Base-by-base conservation (phyloP, 2,329 filamentous ascomycete genomes). In the Dactylellina leptospora region DNA sequence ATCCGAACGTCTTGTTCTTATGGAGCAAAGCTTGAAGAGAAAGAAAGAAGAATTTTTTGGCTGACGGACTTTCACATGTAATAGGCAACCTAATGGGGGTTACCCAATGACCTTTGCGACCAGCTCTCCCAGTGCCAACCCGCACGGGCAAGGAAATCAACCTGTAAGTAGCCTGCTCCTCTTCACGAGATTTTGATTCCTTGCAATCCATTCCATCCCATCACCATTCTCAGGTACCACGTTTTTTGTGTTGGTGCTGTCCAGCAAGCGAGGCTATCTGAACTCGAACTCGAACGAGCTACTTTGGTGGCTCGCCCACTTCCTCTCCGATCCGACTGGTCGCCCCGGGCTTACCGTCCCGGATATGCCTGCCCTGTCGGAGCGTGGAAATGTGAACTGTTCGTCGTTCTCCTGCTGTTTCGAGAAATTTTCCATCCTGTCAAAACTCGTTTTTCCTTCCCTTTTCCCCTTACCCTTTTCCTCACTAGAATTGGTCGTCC, bases 41-140 rank as follows among this genome's bases (percentile, higher is more conserved):
- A n/a, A n/a, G n/a, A n/a, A n/a, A n/a, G n/a, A n/a, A n/a, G 40
- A 45, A 44, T 44, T 33, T 71, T 62, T 50, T 69, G 53, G 70
- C 70, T 68, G 56, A 58, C 72, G 73, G 64, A 28, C 71, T 54
- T 53, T 60, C 44, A 69, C 50, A 56, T 62, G 18, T 40, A 20
- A 62, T 38, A 71, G 64, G 64, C 64, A 71, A 71, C 64, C 64
- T 71, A 77, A 75, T 76, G 76, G 76, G 69, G 76, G 74, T 70
- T 76, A 73, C 61, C 56, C 75, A 59, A 77, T 77, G 76, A 76
- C 75, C 56, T 77, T 76, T 53, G 83, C 85, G 76, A 87, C 85
- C 74, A 85, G 86, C 75, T 87, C 87, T 47, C 86, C 87, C 50
- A 86, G 87, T 72, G 85, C 85, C 40, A 88, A 87, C 40, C 79